These are phyloP conservation scores for Ophiostoma sp. DNA, from an alignment of 2,329 filamentous ascomycete species.

Conservation along the genomic window DNA sequence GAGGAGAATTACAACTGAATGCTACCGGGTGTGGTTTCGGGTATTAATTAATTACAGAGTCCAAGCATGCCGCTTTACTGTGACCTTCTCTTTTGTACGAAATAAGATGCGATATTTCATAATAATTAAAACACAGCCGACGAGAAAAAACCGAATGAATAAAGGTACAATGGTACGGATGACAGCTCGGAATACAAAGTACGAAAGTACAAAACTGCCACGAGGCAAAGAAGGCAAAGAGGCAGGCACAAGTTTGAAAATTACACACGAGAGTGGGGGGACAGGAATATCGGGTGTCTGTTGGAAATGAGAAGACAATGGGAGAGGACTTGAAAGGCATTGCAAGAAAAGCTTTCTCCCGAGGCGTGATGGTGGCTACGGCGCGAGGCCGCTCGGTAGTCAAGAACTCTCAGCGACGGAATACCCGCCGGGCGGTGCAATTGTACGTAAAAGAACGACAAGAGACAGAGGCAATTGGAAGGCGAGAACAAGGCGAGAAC, in stretches of 20 bases:
- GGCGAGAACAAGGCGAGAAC: not conserved
- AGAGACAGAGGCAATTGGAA: not conserved
- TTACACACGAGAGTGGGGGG: not conserved
- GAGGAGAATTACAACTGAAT: not conserved
- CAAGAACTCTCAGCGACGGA: not conserved
- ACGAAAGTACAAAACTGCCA: not conserved
- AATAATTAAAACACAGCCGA: not conserved
- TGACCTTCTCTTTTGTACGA: not conserved
- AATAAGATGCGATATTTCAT: not conserved
- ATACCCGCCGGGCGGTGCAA: not conserved
- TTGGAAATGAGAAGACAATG: not conserved
- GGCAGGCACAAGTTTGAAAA: not conserved
- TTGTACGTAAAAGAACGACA: not conserved
- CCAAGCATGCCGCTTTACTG: not conserved
- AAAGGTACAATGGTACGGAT: not conserved
- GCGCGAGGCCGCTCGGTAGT: not conserved
- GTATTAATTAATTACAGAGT: not conserved
- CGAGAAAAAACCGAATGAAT: not conserved
- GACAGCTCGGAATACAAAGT: not conserved
- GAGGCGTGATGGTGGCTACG: not conserved
- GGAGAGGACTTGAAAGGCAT: not conserved
- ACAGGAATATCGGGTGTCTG: not conserved
- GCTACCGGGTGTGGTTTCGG: conserved; percentile 10
- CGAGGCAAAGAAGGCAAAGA: not conserved
- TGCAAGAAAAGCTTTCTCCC: not conserved